phyloP scores from a whole-genome alignment of 179 eudicot species.

The Vitellaria paradoxa region DNA sequence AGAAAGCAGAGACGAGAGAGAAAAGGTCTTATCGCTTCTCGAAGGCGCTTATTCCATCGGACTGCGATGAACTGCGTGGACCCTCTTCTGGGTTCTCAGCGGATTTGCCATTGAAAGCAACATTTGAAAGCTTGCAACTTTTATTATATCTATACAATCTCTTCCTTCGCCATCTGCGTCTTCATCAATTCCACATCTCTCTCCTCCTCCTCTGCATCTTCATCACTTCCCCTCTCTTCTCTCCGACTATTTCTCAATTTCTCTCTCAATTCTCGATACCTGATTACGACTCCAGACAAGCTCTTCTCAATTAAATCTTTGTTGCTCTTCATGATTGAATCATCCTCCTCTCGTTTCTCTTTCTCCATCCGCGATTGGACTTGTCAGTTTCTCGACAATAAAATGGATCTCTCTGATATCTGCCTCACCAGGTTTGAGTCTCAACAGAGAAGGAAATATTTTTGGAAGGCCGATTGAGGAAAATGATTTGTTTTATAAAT shows the following conservation, averaged over 20 bases:
- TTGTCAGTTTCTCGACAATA: slow-evolving; percentile 28
- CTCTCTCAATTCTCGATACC: slow-evolving; percentile 32
- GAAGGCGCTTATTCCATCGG: too few relatives aligned
- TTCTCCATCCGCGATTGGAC: slow-evolving; percentile 23
- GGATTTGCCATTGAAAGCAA: slow-evolving; percentile 24
- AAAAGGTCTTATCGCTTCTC: too few relatives aligned
- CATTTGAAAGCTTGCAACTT: neutral
- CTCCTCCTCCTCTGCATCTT: slow-evolving; percentile 22
- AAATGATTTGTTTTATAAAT: too few relatives aligned
- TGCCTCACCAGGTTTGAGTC: slow-evolving; percentile 27
- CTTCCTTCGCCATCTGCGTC: slow-evolving; percentile 23
- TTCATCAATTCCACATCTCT: slow-evolving; percentile 17
- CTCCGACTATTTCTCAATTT: slow-evolving; percentile 27
- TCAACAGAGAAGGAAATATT: too few relatives aligned
- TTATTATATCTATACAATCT: too few relatives aligned
- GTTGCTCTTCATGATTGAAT: slow-evolving; percentile 28
- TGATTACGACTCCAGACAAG: slow-evolving; percentile 26
- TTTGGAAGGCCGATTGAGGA: too few relatives aligned
- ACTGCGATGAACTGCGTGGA: too few relatives aligned
- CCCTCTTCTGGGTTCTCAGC: slow-evolving; percentile 32
- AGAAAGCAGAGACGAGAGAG: too few relatives aligned
- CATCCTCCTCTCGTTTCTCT: slow-evolving; percentile 30
- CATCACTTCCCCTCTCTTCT: slow-evolving; percentile 27
- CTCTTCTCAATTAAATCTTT: slow-evolving; percentile 24
- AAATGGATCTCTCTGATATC: slow-evolving; percentile 25